Conservation (phyloP, 1,139 yeast species). For the Saccharomyces pastorianus region DNA sequence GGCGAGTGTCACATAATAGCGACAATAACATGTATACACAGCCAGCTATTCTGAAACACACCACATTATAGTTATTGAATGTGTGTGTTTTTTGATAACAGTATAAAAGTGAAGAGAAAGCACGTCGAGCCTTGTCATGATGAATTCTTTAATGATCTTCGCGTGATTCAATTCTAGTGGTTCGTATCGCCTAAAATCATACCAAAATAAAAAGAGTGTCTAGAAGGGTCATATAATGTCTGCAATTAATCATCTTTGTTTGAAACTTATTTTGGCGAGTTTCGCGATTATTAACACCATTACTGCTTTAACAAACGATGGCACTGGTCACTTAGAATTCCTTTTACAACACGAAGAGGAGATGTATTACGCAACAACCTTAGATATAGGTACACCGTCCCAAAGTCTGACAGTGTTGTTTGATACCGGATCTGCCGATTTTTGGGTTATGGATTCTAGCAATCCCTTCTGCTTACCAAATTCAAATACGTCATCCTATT, state of each 20-base stretch:
- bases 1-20: neutral
- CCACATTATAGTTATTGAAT: neutral
- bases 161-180: neutral
- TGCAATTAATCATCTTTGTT: neutral
- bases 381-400: slow-evolving; percentile 46
- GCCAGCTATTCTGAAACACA: neutral
- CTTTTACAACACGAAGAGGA: slow-evolving; percentile 25
- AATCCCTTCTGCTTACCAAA: slow-evolving; percentile 29
- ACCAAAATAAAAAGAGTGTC: neutral
- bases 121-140: neutral
- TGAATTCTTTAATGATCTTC: neutral
- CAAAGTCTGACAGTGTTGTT: slow-evolving; percentile 45
- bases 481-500: slow-evolving; percentile 10
- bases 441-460: slow-evolving; percentile 45
- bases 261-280: neutral
- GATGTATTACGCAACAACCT: slow-evolving; percentile 35
- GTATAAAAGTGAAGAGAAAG: neutral
- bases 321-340: slow-evolving; percentile 6
- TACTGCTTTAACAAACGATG: neutral
- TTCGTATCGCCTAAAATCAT: neutral
- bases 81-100: neutral
- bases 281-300: neutral
- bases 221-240: neutral
- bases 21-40: neutral
- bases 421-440: slow-evolving; percentile 65